Base-by-base conservation (phyloP, 805 yeast genomes). In the Kodamaea sagamina region DNA sequence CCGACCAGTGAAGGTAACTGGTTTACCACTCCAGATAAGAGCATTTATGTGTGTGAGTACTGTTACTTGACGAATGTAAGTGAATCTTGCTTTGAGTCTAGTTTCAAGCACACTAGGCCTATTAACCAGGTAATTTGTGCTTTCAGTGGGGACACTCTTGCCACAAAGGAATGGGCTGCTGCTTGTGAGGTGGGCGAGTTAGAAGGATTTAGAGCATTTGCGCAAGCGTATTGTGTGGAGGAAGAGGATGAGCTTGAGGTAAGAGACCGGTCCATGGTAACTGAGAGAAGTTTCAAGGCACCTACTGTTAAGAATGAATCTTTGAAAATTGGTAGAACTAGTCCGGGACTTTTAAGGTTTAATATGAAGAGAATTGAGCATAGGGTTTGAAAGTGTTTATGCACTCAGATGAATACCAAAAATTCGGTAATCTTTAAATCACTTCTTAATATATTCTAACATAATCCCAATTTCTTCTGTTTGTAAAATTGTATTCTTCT, bases 51-150 rank as follows among this genome's bases (percentile, higher is more conserved):
- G 4, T 29, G 34, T 29, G 34, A 29, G 34, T 29, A 29, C 34
- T 29, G 34, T 29, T 29, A 29, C 19, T 29, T 29, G 18, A 29
- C 34, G 11, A 17, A 13, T 29, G 17, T 29, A 17, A 29, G 34
- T 13, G 10, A 13, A 13, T 13, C 34, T 8, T n/a, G 19, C 7
- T 29, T 29, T 17, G 34, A 17, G 15, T 15, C 34, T 29, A 17
- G 17, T 10, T 29, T 29, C 34, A 15, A 13, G 19, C 34, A 15
- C 6, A 15, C 34, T 15, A 29, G 11, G 7, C 34, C 34, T 5
- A 15, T 17, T 5, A 29, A 29, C 15, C 4, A 17, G 34, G 34
- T 13, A 13, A n/a, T 13, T 6, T 29, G 34, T 15, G 15, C 17
- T n/a, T 29, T 29, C 19, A 29, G 34, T 10, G 15, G 17, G 4